phyloP scores from a whole-genome alignment of 129 eudicot genomes.

The Artemisia argyi region DNA sequence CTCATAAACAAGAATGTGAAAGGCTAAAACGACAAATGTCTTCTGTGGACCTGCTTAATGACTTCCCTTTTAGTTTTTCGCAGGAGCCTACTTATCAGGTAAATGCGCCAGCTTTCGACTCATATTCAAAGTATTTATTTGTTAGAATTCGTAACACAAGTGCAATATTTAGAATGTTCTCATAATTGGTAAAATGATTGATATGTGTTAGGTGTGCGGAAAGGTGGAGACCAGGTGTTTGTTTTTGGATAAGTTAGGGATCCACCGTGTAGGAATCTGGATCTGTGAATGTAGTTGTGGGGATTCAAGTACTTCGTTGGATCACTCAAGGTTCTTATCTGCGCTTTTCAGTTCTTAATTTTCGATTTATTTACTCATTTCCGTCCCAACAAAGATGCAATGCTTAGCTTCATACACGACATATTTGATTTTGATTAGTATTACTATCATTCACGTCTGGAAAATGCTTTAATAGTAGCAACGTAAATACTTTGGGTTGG shows the following conservation, averaged over 20 bases:
- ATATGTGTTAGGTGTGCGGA: slow-evolving; percentile 36
- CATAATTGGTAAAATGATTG: slow-evolving; percentile 15
- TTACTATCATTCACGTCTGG: no score
- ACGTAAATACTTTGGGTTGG: no score
- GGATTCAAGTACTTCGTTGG: slow-evolving; percentile 25
- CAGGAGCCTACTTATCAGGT: slow-evolving; percentile 51
- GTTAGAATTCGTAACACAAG: neutral
- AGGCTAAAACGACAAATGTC: slow-evolving; percentile 70
- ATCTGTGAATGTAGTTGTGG: slow-evolving; percentile 69
- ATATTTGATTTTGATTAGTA: no score
- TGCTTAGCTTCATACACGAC: neutral
- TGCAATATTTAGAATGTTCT: neutral
- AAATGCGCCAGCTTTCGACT: neutral
- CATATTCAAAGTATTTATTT: neutral
- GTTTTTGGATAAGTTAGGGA: slow-evolving; percentile 47
- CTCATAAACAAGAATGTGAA: slow-evolving; percentile 44
- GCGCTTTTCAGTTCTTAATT: no score
- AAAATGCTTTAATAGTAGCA: no score
- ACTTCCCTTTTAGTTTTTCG: slow-evolving; percentile 70
- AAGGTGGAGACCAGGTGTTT: slow-evolving; percentile 62
- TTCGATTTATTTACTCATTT: neutral
- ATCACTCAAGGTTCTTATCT: slow-evolving; percentile 43
- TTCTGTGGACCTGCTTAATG: slow-evolving; percentile 38
- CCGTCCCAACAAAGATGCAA: neutral
- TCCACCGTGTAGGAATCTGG: slow-evolving; percentile 78